These are phyloP conservation scores for Oryza longistaminata DNA, from an alignment of 176 grass and related monocot species.

Conservation along the genomic window DNA sequence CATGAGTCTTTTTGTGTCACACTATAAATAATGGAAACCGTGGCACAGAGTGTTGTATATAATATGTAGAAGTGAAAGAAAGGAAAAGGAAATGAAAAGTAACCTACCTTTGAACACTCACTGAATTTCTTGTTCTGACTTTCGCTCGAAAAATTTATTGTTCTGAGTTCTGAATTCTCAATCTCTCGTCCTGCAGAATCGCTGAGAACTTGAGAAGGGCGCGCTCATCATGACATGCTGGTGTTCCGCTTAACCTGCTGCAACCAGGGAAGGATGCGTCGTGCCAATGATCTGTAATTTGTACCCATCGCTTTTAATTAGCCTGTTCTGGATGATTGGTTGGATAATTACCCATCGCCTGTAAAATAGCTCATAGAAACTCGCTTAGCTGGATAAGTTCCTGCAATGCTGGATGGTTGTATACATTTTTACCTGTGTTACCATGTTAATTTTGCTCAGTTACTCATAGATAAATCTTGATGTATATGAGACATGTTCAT, in stretches of 20 bases:
- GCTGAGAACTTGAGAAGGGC: neutral
- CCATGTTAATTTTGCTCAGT: neutral
- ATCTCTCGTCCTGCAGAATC: neutral
- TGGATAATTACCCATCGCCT: too few relatives aligned
- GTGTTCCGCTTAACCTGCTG: neutral
- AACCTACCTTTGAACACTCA: neutral
- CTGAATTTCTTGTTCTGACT: neutral
- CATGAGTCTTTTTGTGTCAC: neutral
- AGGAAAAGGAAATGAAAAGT: neutral
- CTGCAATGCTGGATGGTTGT: neutral
- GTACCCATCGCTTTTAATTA: conserved; percentile 13
- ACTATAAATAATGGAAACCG: neutral
- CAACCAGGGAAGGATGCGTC: neutral
- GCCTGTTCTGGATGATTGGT: conserved; percentile 19
- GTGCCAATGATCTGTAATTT: neutral
- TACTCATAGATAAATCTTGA: neutral
- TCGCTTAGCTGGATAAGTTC: neutral
- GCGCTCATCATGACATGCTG: conserved; percentile 8
- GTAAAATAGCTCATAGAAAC: neutral
- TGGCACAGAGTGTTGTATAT: neutral
- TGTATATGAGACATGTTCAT: neutral
- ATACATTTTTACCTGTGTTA: neutral
- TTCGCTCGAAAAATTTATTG: neutral
- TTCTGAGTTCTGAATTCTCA: neutral
- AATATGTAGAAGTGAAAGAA: neutral